Evolutionary conservation across 495 filamentous ascomycete species (phyloP).

Genomic region (Penicillium mononematosum): DNA sequence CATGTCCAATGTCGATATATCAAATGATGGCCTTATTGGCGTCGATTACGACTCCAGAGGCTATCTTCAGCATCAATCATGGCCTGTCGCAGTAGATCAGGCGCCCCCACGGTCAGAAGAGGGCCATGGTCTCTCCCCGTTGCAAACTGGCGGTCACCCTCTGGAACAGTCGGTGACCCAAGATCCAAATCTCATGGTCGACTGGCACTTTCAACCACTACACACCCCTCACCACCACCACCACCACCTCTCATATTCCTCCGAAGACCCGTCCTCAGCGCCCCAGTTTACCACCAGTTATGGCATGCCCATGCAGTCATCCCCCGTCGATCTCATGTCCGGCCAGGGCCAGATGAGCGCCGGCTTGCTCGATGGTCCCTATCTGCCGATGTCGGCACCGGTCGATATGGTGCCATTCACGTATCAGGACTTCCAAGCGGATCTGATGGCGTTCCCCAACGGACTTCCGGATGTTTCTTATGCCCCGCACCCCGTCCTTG

Average conservation of each 20-base stretch:
- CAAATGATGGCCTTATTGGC: constrained; percentile 46
- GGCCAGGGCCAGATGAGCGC: constrained; percentile 62
- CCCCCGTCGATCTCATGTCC: constrained; percentile 70
- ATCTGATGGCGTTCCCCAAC: constrained; percentile 53
- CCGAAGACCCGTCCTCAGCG: constrained; percentile 51
- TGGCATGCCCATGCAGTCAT: constrained; percentile 52
- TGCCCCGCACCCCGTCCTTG: constrained; percentile 49
- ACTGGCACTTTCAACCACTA: constrained; percentile 55
- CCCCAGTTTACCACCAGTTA: constrained; percentile 49
- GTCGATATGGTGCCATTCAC: constrained; percentile 67
- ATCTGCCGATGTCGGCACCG: constrained; percentile 63
- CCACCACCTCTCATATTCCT: constrained; percentile 43
- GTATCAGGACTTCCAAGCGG: constrained; percentile 71
- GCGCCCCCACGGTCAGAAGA: constrained; percentile 37
- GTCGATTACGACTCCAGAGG: constrained; percentile 51
- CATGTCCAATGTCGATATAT: constrained; percentile 48
- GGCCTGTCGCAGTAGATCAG: constrained; percentile 46
- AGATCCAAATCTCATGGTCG: constrained; percentile 46
- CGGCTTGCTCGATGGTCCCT: constrained; percentile 64
- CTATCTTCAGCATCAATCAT: constrained; percentile 44
- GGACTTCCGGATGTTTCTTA: constrained; percentile 55
- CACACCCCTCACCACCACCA: constrained; percentile 33
- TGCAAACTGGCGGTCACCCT: constrained; percentile 50
- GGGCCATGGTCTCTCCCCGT: constrained; percentile 42
- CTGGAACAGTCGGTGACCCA: constrained; percentile 47